Conservation (phyloP, 140 eudicot species). For the Oenanthe javanica region DNA sequence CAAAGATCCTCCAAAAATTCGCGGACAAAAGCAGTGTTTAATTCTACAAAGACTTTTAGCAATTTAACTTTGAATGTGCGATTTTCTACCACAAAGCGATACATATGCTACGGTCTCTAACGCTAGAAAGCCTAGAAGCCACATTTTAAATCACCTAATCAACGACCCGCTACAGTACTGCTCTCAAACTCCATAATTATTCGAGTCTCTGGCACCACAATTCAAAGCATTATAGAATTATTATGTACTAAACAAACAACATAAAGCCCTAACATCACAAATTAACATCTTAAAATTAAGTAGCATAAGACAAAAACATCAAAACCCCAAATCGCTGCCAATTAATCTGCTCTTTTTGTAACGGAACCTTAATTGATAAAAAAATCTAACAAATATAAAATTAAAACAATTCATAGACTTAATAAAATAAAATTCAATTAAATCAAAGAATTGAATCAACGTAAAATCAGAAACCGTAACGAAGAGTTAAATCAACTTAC, state of each 20-base stretch:
- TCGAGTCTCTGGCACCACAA: not conserved
- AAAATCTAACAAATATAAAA: not conserved
- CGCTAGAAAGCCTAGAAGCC: not conserved
- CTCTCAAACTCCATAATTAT: too few relatives aligned
- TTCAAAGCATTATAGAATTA: not conserved
- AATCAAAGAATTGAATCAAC: too few relatives aligned
- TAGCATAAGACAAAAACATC: not conserved
- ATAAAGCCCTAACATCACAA: not conserved
- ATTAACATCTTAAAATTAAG: not conserved
- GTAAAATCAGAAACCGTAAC: not conserved
- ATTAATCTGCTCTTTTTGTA: not conserved
- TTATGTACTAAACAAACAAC: not conserved
- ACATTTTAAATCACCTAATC: not conserved
- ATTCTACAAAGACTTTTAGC: not conserved
- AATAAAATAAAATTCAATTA: too few relatives aligned
- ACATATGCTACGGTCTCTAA: too few relatives aligned
- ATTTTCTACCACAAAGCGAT: not conserved
- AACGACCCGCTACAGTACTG: not conserved
- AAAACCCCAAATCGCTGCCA: not conserved
- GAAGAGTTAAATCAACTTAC: conserved; percentile 29
- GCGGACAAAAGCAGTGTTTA: too few relatives aligned
- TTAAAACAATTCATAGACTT: not conserved
- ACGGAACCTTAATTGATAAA: not conserved
- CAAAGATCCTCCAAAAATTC: not conserved
- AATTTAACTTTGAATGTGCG: not conserved